Conservation (phyloP, 2,329 filamentous ascomycete species). For the Aspergillus sp. region DNA sequence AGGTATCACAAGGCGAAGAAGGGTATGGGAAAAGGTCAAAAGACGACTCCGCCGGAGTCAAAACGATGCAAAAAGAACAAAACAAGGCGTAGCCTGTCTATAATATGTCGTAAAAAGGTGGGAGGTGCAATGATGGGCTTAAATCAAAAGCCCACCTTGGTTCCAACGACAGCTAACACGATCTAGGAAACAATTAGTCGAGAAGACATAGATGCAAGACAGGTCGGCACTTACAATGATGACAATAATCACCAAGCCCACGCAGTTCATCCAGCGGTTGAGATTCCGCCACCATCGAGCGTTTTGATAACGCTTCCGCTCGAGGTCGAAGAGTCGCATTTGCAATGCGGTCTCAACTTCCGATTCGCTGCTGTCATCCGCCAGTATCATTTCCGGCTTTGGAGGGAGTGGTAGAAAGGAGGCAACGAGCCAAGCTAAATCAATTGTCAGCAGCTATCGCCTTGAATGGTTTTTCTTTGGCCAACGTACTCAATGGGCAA, state of each 20-base stretch:
- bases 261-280: conserved; percentile 60
- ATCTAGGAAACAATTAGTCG: conserved; percentile 22
- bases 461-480: background rate
- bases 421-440: conserved; percentile 73
- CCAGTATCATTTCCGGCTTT: conserved; percentile 50
- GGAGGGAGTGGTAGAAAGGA: conserved; percentile 70
- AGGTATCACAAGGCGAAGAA: conserved; percentile 2
- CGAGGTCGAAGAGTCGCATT: conserved; percentile 43
- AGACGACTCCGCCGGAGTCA: background rate
- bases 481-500: conserved; percentile 65
- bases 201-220: background rate
- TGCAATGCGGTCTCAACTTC: conserved; percentile 46
- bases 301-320: conserved; percentile 55
- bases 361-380: conserved; percentile 47
- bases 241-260: conserved; percentile 56
- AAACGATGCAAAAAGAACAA: background rate
- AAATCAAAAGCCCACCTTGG: conserved; percentile 31
- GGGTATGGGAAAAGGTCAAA: background rate
- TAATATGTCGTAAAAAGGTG: background rate
- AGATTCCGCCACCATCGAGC: conserved; percentile 65
- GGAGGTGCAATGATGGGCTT: background rate
- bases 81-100: background rate
- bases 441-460: background rate
- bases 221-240: conserved; percentile 49
- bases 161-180: conserved; percentile 31